Evolutionary conservation across 148 eudicot genomes (phyloP), one percentile per base, ranked within the genome.

Genomic region (Selenicereus undatus): DNA sequence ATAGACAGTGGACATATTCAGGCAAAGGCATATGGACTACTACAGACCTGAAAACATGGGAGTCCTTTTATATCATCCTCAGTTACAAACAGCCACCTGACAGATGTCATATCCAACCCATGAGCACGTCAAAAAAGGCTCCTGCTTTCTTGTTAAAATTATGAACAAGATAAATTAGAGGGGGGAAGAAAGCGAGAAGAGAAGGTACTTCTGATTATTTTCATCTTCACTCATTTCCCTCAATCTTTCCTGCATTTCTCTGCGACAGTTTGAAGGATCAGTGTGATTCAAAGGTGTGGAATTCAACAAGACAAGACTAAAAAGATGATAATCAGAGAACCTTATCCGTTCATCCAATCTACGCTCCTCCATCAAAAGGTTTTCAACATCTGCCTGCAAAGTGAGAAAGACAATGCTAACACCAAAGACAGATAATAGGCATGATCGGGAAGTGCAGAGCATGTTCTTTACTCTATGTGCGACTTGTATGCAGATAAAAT

Each of bases 11-110:
- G 51, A n/a, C 45, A 56, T 39, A n/a, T 56, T 32, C 11, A 24
- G 54, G 51, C 43, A 5, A 32, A 18, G 74, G 22, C 17, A 10
- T 39, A 18, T 16, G 75, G 71, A 54, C 60, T 74, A 79, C 21
- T 82, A 72, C 86, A 82, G 70, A 93, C 99, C 97, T 89, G 97
- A 88, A 95, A 95, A 89, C 97, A 92, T 71, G 99, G 95, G 84
- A 93, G 83, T 76, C 79, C 81, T 86, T 95, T 95, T 36, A 95
- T 91, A 84, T 95, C 99, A 74, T 95, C 99, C 88, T 95, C 99
- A 68, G 99, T 95, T 74, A 93, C 95, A 86, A 91, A 96, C 72
- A 93, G 94, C 95, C 94, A 96, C 90, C 99, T 96, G 79, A 76
- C 77, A 18, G 35, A 72, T 18, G 43, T 71, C 32, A 79, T 26